Base-by-base conservation (phyloP, 768 basidiomycete species). In the Xanthoconium purpureum region DNA sequence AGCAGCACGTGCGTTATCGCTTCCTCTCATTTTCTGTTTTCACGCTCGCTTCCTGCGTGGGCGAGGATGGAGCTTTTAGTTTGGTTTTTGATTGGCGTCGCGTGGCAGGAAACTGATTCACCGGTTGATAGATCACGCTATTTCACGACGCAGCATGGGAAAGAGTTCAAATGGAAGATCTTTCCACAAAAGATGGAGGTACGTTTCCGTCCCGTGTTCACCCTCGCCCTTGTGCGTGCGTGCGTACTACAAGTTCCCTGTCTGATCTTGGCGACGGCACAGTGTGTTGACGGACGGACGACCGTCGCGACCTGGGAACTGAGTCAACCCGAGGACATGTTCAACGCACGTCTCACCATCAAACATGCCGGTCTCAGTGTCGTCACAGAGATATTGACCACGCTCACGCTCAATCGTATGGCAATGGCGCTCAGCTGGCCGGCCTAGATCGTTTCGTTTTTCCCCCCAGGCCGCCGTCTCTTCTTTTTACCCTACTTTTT, bases 351-450 rank as follows among this genome's bases (percentile, higher is more conserved):
- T 48, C 73, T 91, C 48, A 83, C 79, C 17, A 74, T 92, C 65
- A 80, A 75, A 60, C 75, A 80, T 13, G 71, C 80, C 32, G 85
- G 81, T 42, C 77, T 91, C 52, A 70, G 78, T 24, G 67, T 89
- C 56, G 78, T 89, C 54, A 92, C 89, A 10, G 90, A 92, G 69
- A 83, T 92, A 61, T 69, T 91, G 62, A 87, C 89, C 11, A 88
- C 87, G 5, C 80, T 92, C 53, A 78, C 80, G 48, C 76, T 92
- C 48, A 89, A 89, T 66, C 84, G 87, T 33, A 88, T 91, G 78
- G 80, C 87, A 29, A 77, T 78, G 56, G 73, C 75, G 28, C 68
- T 89, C 33, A 76, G 76, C 53, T 91, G 89, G 88, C 42, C 62
- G 8, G 18, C 38, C 14, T 63, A 61, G 20, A 8, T 9, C 13